Percentiles rank a stretch among this genome's conserved stretches.
These are phyloP conservation scores for Roridomyces roridus DNA, from an alignment of 768 basidiomycete genomes.

Conservation along the genomic window DNA sequence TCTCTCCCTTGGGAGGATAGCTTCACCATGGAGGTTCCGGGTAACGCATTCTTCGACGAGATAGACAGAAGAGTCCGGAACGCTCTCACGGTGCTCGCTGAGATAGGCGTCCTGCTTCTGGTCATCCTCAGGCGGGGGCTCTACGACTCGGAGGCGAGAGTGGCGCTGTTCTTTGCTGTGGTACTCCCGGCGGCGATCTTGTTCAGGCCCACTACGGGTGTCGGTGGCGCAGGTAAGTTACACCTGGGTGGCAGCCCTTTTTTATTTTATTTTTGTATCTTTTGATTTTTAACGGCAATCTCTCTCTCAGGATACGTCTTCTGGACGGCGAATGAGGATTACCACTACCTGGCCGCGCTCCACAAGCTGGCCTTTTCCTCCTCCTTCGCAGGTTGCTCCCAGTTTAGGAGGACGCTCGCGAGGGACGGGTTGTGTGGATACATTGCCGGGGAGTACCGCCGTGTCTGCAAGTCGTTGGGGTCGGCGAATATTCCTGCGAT, in stretches of 20 bases:
- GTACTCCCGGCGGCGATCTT: constrained; percentile 37
- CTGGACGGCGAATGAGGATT: constrained; percentile 31
- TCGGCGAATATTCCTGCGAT: constrained; percentile 15
- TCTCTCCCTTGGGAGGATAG: constrained; percentile 13
- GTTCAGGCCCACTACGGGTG: constrained; percentile 39
- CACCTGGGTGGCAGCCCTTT: constrained; percentile 48
- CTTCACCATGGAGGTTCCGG: constrained; percentile 13
- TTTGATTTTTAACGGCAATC: too few species aligned
- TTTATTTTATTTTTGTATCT: constrained; percentile 35
- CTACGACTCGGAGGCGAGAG: constrained; percentile 30
- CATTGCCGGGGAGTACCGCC: constrained; percentile 29
- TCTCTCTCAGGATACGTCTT: constrained; percentile 25
- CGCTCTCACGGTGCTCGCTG: constrained; percentile 14
- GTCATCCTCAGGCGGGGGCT: constrained; percentile 19
- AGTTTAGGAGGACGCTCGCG: constrained; percentile 31
- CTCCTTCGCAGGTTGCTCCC: constrained; percentile 14
- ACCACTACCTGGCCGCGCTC: constrained; percentile 33
- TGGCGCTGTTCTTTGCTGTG: constrained; percentile 33
- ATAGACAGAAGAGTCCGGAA: constrained; percentile 14
- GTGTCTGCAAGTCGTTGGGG: constrained; percentile 26
- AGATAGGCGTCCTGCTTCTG: constrained; percentile 10
- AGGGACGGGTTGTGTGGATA: constrained; percentile 20
- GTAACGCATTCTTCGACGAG: constrained; percentile 17
- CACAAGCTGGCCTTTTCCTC: constrained; percentile 30
- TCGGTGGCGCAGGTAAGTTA: constrained; percentile 41